A percentile compares a stretch with the other conserved stretches of the same genome.
phyloP scores from a whole-genome alignment of 257 asterid species.

The Cruciata laevipes region DNA sequence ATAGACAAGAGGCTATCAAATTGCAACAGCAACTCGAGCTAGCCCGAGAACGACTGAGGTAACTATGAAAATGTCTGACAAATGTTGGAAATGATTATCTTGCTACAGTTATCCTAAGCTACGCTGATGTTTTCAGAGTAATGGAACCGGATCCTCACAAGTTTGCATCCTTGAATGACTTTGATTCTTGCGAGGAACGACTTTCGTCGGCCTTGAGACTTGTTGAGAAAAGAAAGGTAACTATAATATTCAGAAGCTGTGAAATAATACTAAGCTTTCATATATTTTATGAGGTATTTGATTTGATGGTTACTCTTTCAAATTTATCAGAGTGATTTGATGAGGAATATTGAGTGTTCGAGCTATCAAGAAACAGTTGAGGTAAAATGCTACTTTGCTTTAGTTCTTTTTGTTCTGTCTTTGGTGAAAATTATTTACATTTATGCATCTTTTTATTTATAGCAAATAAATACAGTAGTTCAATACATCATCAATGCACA shows the following conservation, averaged over 20 bases:
- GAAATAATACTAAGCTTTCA: too few relatives aligned
- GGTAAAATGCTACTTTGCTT: constrained; percentile 22
- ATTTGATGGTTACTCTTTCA: too few relatives aligned
- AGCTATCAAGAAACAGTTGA: constrained; percentile 67
- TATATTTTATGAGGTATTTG: not conserved
- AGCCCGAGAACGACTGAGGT: constrained; percentile 43
- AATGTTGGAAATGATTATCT: not conserved
- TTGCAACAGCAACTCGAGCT: constrained; percentile 50
- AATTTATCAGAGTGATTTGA: constrained; percentile 31
- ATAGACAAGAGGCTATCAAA: constrained; percentile 41
- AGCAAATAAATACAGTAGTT: constrained; percentile 65
- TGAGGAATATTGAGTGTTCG: constrained; percentile 47
- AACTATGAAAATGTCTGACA: not conserved
- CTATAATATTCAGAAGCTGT: too few relatives aligned
- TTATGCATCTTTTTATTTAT: not conserved
- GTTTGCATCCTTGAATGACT: constrained; percentile 35
- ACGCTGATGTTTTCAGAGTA: constrained; percentile 23
- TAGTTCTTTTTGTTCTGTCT: not conserved
- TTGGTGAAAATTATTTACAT: too few relatives aligned
- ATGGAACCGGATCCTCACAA: constrained; percentile 59
- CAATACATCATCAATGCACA: constrained; percentile 53
- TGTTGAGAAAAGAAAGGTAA: constrained; percentile 15
- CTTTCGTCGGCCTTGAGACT: constrained; percentile 45
- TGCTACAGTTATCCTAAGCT: too few relatives aligned
- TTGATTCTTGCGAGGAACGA: constrained; percentile 39